Base-by-base conservation (phyloP, 2,329 filamentous ascomycete genomes). In the Keithomyces neogunnii region DNA sequence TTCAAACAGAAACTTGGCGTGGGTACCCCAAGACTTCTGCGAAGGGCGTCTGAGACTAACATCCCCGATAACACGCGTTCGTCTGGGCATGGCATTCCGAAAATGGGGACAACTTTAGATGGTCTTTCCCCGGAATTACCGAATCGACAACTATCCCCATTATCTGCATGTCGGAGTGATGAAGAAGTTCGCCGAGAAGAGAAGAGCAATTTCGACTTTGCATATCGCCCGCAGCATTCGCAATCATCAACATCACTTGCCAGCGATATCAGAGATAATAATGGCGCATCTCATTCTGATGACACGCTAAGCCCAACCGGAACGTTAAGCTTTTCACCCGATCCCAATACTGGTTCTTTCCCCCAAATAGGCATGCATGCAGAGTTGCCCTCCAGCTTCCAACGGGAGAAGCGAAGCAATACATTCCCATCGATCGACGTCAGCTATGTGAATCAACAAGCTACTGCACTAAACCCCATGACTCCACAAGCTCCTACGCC, bases 1-100 rank as follows among this genome's bases (percentile, higher is more conserved):
- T 97, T 97, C 75, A 96, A 96, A 73, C 82, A 89, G 64, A 96
- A 92, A 71, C 86, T 95, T 65, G 83, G 70, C 32, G 71, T 81
- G 51, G 72, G 68, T 13, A 71, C 70, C 13, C 73, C 69, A 13
- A 76, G 72, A 53, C 62, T 82, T 38, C 72, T 74, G 55, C 72
- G 81, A 44, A 71, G 81, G 50, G 80, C 80, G 5, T 84, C 81
- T 3, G 81, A 84, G 64, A 78, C 83, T 38, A 90, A 88, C 63
- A 86, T 91, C 50, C 79, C 83, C 0, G 85, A 88, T 60, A 81
- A 77, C 53, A 78, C 78, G 29, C 77, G 80, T 51, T 71, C 80
- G 56, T 79, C 76, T 9, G 35, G 11, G 10, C 19, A 38, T 4
- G 39, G 8, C 5, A 29, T 32, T 7, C 5, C n/a, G 3, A 47